A percentile compares a stretch with the other conserved stretches of the same genome.
Conservation (phyloP, 352 stramenopile species). For the Phytophthora nicotianae region DNA sequence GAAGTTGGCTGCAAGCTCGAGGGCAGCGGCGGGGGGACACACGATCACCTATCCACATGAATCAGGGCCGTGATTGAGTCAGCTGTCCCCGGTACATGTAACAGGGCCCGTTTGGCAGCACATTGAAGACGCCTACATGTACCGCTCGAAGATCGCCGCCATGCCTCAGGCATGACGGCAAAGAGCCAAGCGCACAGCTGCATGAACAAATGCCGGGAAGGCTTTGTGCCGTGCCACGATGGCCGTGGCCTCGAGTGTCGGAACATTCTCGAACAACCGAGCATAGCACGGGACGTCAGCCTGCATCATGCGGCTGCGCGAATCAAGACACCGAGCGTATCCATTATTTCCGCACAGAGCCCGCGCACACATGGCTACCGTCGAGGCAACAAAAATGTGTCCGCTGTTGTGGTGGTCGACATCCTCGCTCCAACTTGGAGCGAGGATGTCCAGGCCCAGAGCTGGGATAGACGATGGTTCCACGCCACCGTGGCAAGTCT, state of each 20-base stretch:
- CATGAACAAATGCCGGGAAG: conserved; percentile 21
- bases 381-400: conserved; percentile 15
- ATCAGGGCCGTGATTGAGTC: conserved; percentile 31
- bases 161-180: too few species aligned
- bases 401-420: conserved; percentile 16
- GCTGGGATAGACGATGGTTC: not conserved
- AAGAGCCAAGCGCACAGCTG: conserved; percentile 21
- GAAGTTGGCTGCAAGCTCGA: conserved; percentile 20
- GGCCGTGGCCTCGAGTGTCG: conserved; percentile 20
- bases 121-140: conserved; percentile 15
- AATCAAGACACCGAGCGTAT: conserved; percentile 28
- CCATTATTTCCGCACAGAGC: conserved; percentile 33
- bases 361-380: conserved; percentile 19
- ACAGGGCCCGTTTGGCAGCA: conserved; percentile 10
- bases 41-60: conserved; percentile 21
- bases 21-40: conserved; percentile 4
- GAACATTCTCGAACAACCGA: conserved; percentile 40
- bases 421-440: conserved; percentile 1
- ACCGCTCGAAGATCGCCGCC: conserved; percentile 11
- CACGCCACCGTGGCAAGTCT: not conserved
- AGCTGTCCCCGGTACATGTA: too few species aligned
- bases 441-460: not conserved
- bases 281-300: conserved; percentile 19
- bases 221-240: conserved; percentile 17
- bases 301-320: conserved; percentile 28